Evolutionary conservation across 345 rosid species (phyloP), one percentile per base, ranked within the genome.

Genomic region (Lepidium sativum): DNA sequence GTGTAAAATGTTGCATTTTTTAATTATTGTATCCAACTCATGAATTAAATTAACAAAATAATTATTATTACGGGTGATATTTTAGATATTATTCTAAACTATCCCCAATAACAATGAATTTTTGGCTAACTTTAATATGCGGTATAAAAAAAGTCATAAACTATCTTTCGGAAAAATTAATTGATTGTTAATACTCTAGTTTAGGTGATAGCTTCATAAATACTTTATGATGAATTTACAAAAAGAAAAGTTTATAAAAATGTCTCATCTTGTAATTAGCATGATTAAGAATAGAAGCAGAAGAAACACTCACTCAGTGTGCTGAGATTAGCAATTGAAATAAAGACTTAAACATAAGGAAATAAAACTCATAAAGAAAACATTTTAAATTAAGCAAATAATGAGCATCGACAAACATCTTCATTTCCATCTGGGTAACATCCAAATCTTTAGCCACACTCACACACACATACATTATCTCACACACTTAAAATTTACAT

Each of bases 401-500:
- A 17, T 21, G 32, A 52, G 42, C 47, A 62, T 44, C 57, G 9
- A 39, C 21, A 54, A 54, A 38, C n/a, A 45, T 37, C 5, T 18
- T 21, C 50, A 63, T 32, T 63, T 56, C n/a, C 58, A 38, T 54
- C 29, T 63, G 51, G 39, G 44, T 37, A 63, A 71, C 38, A 27
- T 33, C 29, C 16, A 35, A 18, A 39, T 20, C 59, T 31, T 14
- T 32, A 3, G 35, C 39, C 8, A 38, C 17, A 50, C 17, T 13
- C 45, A 47, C 20, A 27, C 55, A 53, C 41, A 54, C 34, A 70
- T 15, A 57, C 38, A 71, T 41, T 23, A 32, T 9, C 43, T 33
- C 39, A 59, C 51, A 35, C 71, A 65, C 55, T 50, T 59, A 50
- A 50, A 27, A 58, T 57, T 33, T 72, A 72, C 67, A 72, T 58